phyloP scores from a whole-genome alignment of 106 monocot species.

The Gastrodia elata region DNA sequence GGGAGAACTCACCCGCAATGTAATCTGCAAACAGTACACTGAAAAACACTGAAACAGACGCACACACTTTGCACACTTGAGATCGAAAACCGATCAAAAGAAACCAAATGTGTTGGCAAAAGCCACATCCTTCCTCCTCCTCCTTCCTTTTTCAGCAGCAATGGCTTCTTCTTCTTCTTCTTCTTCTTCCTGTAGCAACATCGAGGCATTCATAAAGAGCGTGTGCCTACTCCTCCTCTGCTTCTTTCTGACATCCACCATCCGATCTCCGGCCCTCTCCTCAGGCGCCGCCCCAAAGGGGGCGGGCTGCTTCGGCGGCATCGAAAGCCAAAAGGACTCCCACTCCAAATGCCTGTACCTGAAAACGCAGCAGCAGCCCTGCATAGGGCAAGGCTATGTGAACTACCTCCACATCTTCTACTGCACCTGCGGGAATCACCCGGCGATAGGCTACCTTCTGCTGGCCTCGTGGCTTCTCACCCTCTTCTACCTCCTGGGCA shows the following conservation, averaged over 20 bases:
- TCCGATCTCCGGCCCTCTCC: slow-evolving; percentile 19
- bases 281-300: background rate
- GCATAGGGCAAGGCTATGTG: slow-evolving; percentile 51
- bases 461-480: slow-evolving; percentile 42
- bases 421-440: slow-evolving; percentile 28
- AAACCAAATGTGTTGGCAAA: background rate
- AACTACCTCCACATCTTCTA: slow-evolving; percentile 74
- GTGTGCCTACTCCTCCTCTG: slow-evolving; percentile 21
- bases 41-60: background rate
- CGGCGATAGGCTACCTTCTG: slow-evolving; percentile 28
- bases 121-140: background rate
- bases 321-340: slow-evolving; percentile 9
- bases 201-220: slow-evolving; percentile 15
- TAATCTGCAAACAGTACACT: background rate
- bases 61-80: slow-evolving; percentile 8
- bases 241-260: slow-evolving; percentile 23
- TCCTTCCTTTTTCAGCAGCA: background rate
- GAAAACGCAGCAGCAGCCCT: slow-evolving; percentile 17
- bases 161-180: slow-evolving; percentile 16
- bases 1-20: background rate
- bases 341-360: slow-evolving; percentile 29
- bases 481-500: slow-evolving; percentile 66
- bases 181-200: slow-evolving; percentile 6
- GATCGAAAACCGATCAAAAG: background rate
- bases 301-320: slow-evolving; percentile 6